These are phyloP conservation scores for Corymbia maculata DNA, from an alignment of 345 rosid genomes.

Conservation along the genomic window DNA sequence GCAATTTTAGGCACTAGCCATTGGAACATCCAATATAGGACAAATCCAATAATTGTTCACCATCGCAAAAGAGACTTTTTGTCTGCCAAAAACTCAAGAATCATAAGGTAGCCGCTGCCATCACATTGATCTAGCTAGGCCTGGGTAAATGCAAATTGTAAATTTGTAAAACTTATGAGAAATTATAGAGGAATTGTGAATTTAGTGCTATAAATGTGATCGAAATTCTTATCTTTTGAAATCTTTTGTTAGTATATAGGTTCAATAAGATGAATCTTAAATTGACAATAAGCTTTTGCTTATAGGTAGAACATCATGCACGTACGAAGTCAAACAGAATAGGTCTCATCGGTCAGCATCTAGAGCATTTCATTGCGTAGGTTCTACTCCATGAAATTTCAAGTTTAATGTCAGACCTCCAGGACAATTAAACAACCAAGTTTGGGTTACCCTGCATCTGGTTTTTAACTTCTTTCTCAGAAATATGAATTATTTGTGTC, in stretches of 20 bases:
- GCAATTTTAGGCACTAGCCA: rapidly evolving
- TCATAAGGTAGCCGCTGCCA: not conserved
- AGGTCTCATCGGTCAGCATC: not conserved
- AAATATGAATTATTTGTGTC: not conserved
- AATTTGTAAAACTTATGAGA: not conserved
- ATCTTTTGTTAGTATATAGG: not conserved
- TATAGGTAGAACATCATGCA: not conserved
- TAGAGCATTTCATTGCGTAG: not conserved
- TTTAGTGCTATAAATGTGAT: not conserved
- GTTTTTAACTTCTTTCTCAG: not conserved
- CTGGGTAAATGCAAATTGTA: rapidly evolving
- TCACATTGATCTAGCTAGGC: not conserved
- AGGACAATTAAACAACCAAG: not conserved
- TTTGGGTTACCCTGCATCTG: not conserved
- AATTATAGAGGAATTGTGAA: not conserved
- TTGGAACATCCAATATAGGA: not conserved
- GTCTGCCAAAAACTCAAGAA: not conserved
- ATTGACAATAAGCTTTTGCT: not conserved
- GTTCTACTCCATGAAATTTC: not conserved
- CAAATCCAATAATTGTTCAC: not conserved
- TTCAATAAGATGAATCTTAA: not conserved
- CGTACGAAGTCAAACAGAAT: rapidly evolving
- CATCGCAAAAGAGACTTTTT: not conserved
- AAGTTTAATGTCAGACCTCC: not conserved
- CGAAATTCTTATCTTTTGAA: not conserved